Conservation (phyloP, 148 eudicot genomes). For the Cornus kousa region DNA sequence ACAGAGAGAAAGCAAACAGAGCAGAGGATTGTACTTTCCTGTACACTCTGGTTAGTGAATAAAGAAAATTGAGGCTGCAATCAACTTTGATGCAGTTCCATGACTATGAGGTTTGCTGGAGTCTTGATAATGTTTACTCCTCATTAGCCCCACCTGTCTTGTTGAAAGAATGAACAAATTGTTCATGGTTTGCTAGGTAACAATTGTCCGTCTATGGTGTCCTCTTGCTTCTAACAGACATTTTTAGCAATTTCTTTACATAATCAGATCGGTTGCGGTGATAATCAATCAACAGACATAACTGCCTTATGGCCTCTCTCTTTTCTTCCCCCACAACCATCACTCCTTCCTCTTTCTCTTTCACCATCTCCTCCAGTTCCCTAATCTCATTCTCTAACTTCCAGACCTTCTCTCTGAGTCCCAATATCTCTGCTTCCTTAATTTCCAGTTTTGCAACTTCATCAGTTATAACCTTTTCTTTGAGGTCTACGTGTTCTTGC, state of each 20-base stretch:
- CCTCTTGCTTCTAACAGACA: conserved; percentile 15
- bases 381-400: conserved; percentile 46
- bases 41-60: neutral
- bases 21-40: neutral
- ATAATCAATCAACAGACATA: conserved; percentile 78
- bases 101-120: neutral
- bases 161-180: neutral
- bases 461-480: conserved; percentile 15
- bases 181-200: neutral
- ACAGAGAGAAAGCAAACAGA: neutral
- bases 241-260: conserved; percentile 40
- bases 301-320: conserved; percentile 80
- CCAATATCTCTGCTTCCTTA: conserved; percentile 50
- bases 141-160: neutral
- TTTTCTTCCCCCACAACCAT: conserved; percentile 58
- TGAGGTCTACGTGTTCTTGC: conserved; percentile 36
- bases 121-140: neutral
- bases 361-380: conserved; percentile 38
- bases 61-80: neutral
- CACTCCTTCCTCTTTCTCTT: conserved; percentile 60
- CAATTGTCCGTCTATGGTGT: conserved; percentile 3
- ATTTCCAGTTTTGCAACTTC: conserved; percentile 34
- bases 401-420: conserved; percentile 40
- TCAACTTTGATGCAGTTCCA: too few relatives aligned
- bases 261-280: conserved; percentile 58